Conservation (phyloP, 306 rosid genomes). For the Glycine soja region DNA sequence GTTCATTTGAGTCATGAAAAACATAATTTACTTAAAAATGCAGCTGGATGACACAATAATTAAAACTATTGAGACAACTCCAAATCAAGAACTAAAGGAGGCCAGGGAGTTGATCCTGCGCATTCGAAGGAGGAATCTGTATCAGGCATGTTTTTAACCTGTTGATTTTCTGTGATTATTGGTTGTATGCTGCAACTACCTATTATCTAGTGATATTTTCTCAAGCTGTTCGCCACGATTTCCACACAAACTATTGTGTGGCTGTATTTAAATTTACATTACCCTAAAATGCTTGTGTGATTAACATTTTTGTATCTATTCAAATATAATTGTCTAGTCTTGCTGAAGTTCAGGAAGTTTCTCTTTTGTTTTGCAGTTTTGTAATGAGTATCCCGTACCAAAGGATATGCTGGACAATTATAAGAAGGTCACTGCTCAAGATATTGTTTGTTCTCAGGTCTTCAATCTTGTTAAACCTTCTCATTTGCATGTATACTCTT, state of each 20-base stretch:
- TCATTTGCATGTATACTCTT: constrained; percentile 16
- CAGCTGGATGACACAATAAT: constrained; percentile 91
- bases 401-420: constrained; percentile 78
- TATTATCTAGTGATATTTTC: not conserved
- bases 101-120: constrained; percentile 85
- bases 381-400: constrained; percentile 93
- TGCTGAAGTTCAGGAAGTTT: constrained; percentile 17
- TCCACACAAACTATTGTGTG: not conserved
- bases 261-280: constrained; percentile 31
- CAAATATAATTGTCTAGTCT: not conserved
- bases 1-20: constrained; percentile 4
- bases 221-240: not conserved
- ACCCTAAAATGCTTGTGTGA: constrained; percentile 11
- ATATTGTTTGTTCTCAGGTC: constrained; percentile 95
- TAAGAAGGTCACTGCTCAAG: constrained; percentile 87
- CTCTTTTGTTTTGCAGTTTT: constrained; percentile 65
- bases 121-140: constrained; percentile 85
- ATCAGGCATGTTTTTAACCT: constrained; percentile 64
- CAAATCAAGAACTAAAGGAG: constrained; percentile 71
- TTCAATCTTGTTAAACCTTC: constrained; percentile 29
- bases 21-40: constrained; percentile 46
- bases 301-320: constrained; percentile 5
- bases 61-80: constrained; percentile 83
- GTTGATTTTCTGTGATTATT: constrained; percentile 34
- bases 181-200: constrained; percentile 1